These are phyloP conservation scores for Filobasidium floriforme DNA, from an alignment of 768 basidiomycete genomes.

Conservation along the genomic window DNA sequence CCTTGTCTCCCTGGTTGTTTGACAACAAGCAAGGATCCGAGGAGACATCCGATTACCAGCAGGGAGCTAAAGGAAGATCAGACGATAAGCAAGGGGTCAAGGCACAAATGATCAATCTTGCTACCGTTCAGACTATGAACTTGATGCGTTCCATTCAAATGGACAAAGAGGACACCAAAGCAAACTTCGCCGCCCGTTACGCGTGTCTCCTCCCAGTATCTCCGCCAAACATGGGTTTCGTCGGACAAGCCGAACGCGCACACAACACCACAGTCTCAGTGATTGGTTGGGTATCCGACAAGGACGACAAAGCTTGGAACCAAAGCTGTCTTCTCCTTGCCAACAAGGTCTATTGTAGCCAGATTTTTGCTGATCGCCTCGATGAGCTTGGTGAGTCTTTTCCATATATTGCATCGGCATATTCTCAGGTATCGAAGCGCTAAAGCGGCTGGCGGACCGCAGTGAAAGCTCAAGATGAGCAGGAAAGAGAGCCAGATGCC, in stretches of 20 bases:
- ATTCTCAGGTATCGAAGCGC: background rate
- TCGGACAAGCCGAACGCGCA: background rate
- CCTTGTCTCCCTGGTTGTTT: background rate
- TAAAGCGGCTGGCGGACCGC: background rate
- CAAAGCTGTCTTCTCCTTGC: background rate
- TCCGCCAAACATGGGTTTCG: background rate
- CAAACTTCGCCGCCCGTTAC: background rate
- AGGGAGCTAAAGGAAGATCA: background rate
- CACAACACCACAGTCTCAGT: background rate
- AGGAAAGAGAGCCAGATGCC: background rate
- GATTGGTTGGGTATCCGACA: background rate
- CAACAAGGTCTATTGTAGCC: background rate
- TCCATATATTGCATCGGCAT: background rate
- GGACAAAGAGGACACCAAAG: background rate
- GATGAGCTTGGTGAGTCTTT: background rate
- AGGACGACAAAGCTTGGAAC: background rate
- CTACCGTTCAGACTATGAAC: background rate
- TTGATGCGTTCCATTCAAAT: background rate
- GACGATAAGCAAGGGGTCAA: background rate
- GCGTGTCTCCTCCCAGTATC: background rate
- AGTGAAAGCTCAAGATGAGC: background rate
- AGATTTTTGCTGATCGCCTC: background rate
- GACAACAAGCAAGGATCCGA: background rate
- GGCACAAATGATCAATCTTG: background rate
- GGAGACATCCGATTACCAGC: no score